A percentile compares a stretch with the other conserved stretches of the same genome.
Evolutionary conservation across 1,139 yeast species (phyloP).

Genomic region (Suhomyces ambrosiae): DNA sequence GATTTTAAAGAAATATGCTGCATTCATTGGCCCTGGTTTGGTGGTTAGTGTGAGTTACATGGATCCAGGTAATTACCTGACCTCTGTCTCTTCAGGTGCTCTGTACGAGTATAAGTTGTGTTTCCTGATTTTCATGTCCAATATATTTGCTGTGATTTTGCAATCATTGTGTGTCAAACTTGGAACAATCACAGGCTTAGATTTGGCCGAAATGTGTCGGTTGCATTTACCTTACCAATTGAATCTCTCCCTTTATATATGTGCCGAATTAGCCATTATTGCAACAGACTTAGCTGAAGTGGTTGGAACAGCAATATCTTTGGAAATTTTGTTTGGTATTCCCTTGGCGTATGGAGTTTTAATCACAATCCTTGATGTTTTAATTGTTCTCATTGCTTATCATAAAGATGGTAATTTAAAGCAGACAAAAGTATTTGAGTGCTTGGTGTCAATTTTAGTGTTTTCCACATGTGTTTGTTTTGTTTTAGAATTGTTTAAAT

Average conservation of each 20-base stretch:
- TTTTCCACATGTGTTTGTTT: constrained; percentile 68
- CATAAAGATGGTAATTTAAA: constrained; percentile 70
- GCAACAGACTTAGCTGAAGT: constrained; percentile 87
- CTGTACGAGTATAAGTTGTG: constrained; percentile 65
- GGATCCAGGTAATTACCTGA: constrained; percentile 83
- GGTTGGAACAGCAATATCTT: constrained; percentile 89
- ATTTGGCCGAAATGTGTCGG: constrained; percentile 79
- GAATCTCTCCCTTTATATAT: constrained; percentile 63
- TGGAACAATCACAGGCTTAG: constrained; percentile 86
- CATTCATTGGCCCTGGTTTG: constrained; percentile 78
- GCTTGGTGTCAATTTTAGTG: constrained; percentile 63
- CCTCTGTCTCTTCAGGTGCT: constrained; percentile 80
- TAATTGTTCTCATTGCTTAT: constrained; percentile 67
- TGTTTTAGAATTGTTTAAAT: constrained; percentile 58
- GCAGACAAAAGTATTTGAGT: constrained; percentile 67
- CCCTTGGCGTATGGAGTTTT: constrained; percentile 70
- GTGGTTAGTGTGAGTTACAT: constrained; percentile 77
- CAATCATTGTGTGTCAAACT: constrained; percentile 73
- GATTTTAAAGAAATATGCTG: constrained; percentile 47
- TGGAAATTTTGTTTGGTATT: constrained; percentile 70
- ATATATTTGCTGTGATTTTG: constrained; percentile 68
- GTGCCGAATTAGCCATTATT: constrained; percentile 86
- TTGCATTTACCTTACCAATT: constrained; percentile 59
- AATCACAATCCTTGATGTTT: constrained; percentile 70
- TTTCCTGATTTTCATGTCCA: constrained; percentile 64